Percentiles rank a stretch among this genome's conserved stretches.
Conservation (phyloP, 805 yeast genomes). For the Kluyveromyces wickerhamii region DNA sequence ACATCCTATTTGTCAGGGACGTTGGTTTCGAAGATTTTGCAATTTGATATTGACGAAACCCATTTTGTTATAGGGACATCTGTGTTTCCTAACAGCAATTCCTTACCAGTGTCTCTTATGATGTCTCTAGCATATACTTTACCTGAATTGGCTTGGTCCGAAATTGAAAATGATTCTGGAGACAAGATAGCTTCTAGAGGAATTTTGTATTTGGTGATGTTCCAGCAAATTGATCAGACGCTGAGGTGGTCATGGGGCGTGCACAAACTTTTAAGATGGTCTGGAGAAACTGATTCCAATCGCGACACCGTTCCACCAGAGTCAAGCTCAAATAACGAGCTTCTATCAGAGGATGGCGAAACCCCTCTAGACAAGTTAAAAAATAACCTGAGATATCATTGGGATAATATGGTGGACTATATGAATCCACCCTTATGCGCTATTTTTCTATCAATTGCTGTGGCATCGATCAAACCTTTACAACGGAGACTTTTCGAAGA, state of each 20-base stretch:
- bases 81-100: slow-evolving; percentile 42
- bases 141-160: slow-evolving; percentile 53
- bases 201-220: slow-evolving; percentile 48
- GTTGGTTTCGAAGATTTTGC: slow-evolving; percentile 24
- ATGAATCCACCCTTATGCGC: slow-evolving; percentile 66
- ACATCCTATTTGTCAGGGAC: slow-evolving; percentile 31
- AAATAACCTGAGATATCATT: neutral
- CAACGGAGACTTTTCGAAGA: slow-evolving; percentile 39
- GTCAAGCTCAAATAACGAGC: neutral
- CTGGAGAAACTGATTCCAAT: neutral
- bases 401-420: slow-evolving; percentile 27
- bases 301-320: neutral
- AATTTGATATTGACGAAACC: slow-evolving; percentile 35
- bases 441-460: slow-evolving; percentile 51
- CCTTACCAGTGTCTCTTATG: slow-evolving; percentile 42
- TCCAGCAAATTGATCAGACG: slow-evolving; percentile 61
- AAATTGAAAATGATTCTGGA: slow-evolving; percentile 42
- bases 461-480: slow-evolving; percentile 46
- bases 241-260: slow-evolving; percentile 71
- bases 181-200: slow-evolving; percentile 58
- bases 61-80: slow-evolving; percentile 43
- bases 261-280: slow-evolving; percentile 45
- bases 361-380: neutral
- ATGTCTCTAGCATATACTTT: slow-evolving; percentile 46
- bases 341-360: neutral